These are phyloP conservation scores for Fusarium gaditjirri DNA, from an alignment of 2,329 filamentous ascomycete genomes.

Conservation along the genomic window DNA sequence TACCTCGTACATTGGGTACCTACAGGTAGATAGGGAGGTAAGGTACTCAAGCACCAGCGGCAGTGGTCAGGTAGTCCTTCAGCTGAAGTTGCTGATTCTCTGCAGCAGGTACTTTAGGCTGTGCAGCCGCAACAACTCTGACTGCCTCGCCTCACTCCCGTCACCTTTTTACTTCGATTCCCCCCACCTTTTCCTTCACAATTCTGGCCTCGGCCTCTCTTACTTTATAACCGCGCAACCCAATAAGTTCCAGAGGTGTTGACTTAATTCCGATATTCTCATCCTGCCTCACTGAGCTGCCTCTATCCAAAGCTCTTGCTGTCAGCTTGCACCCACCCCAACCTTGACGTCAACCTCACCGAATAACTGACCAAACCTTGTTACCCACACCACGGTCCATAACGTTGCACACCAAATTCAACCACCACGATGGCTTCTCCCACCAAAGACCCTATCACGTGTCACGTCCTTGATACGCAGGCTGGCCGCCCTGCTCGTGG, in stretches of 20 bases:
- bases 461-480: slow-evolving; percentile 87
- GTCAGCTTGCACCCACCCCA: slow-evolving; percentile 3
- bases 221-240: background rate
- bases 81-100: slow-evolving; percentile 13
- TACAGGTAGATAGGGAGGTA: background rate
- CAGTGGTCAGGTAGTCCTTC: background rate
- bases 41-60: background rate
- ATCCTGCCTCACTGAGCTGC: background rate
- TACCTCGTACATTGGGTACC: too few species aligned
- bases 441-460: slow-evolving; percentile 77
- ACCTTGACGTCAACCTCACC: slow-evolving; percentile 31
- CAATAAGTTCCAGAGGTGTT: background rate
- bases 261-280: background rate
- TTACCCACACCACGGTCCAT: slow-evolving; percentile 11
- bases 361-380: slow-evolving; percentile 3
- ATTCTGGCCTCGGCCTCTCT: background rate
- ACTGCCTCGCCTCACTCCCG: slow-evolving; percentile 20
- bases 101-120: slow-evolving; percentile 14
- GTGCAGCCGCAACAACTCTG: slow-evolving; percentile 3
- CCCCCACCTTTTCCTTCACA: slow-evolving; percentile 3
- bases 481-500: slow-evolving; percentile 73
- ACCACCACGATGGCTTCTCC: slow-evolving; percentile 33
- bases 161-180: slow-evolving; percentile 6
- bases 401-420: slow-evolving; percentile 5
- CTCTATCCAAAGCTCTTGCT: background rate